Conservation (phyloP, 2,329 filamentous ascomycete species). For the Exophiala spinifera region DNA sequence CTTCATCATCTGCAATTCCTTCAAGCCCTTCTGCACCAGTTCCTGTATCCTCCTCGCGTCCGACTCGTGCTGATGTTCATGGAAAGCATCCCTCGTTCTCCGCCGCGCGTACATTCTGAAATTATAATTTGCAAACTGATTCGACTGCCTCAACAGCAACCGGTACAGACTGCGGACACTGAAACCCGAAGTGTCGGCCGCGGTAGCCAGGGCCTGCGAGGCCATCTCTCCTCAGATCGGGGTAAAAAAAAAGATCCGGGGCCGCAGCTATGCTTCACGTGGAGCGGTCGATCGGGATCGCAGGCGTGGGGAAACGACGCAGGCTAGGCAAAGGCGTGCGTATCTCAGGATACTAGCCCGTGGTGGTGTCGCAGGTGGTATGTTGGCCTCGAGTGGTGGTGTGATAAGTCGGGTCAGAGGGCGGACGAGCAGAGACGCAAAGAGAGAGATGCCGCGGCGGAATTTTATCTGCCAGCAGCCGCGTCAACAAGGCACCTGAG, state of each 20-base stretch:
- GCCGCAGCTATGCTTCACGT: not conserved
- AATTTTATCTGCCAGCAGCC: not conserved
- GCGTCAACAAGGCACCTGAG: not conserved
- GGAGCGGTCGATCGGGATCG: not conserved
- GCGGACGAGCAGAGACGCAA: not conserved
- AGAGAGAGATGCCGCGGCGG: not conserved
- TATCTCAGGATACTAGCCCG: not conserved
- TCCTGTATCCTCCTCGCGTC: slow-evolving; percentile 80
- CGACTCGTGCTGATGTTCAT: slow-evolving; percentile 69
- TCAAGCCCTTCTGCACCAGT: slow-evolving; percentile 80
- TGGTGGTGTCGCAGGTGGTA: slow-evolving; percentile 1
- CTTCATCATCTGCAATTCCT: slow-evolving; percentile 87
- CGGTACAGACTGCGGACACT: slow-evolving; percentile 64
- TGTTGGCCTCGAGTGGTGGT: slow-evolving; percentile 2
- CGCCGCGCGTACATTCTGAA: slow-evolving; percentile 95
- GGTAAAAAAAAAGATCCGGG: slow-evolving; percentile 1
- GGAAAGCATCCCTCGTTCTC: slow-evolving; percentile 85
- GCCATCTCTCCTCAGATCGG: slow-evolving; percentile 37
- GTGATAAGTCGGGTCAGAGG: slow-evolving; percentile 10
- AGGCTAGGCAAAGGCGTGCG: not conserved
- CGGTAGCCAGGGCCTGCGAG: slow-evolving; percentile 37
- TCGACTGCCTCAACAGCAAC: slow-evolving; percentile 79
- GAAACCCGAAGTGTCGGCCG: slow-evolving; percentile 42
- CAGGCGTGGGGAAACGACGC: not conserved
- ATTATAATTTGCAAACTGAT: slow-evolving; percentile 91